Conservation (phyloP, 345 rosid species). For the Abelmoschus esculentus region DNA sequence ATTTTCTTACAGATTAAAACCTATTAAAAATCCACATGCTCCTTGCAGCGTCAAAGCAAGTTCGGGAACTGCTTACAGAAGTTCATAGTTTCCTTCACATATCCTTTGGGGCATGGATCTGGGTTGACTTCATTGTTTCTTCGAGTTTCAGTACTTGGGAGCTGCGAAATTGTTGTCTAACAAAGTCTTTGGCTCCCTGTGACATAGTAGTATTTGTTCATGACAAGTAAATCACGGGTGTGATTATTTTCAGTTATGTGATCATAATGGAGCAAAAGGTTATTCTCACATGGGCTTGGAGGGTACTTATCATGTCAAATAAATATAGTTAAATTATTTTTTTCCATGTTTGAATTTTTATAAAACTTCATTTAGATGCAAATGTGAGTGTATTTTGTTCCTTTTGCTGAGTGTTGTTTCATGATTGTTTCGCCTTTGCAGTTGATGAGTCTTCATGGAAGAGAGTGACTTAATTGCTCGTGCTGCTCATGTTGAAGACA, state of each 20-base stretch:
- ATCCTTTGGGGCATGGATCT: background rate
- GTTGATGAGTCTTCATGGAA: slow-evolving; percentile 79
- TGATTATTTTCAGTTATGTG: background rate
- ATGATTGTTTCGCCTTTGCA: slow-evolving; percentile 22
- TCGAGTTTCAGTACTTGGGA: slow-evolving; percentile 12
- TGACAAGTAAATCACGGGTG: slow-evolving; percentile 49
- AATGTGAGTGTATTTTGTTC: background rate
- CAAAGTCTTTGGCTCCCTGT: slow-evolving; percentile 75
- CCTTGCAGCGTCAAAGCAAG: background rate
- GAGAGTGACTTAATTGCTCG: slow-evolving; percentile 76
- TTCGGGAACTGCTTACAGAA: background rate
- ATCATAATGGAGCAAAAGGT: background rate
- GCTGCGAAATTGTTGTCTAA: slow-evolving; percentile 46
- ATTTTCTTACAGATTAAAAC: background rate
- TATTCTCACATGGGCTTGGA: background rate
- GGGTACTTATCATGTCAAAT: background rate
- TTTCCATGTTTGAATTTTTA: background rate
- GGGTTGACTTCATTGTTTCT: background rate
- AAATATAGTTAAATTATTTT: background rate
- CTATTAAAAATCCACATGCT: background rate
- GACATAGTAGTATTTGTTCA: slow-evolving; percentile 85
- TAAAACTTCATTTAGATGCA: background rate
- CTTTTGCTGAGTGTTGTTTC: background rate
- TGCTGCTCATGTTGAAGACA: slow-evolving; percentile 78
- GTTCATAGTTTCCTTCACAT: background rate